Percentiles rank a stretch among this genome's conserved stretches.
Evolutionary conservation across 768 basidiomycete genomes (phyloP).

Genomic region (Podaxis sp.): DNA sequence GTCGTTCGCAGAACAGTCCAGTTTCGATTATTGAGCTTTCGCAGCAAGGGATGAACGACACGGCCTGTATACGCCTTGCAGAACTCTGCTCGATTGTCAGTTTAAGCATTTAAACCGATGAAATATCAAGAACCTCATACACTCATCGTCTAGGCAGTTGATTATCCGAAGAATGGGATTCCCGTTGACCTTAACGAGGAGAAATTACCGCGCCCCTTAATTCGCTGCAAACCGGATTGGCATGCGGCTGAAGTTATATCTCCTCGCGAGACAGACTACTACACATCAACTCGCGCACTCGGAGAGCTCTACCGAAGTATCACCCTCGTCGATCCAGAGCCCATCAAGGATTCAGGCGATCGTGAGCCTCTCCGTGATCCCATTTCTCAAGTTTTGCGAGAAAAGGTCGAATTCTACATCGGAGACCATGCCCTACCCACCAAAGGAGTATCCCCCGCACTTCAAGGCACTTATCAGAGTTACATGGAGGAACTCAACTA

Average conservation of each 20-base stretch:
- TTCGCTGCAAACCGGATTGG: slow-evolving; percentile 78
- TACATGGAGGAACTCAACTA: slow-evolving; percentile 69
- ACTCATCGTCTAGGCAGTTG: slow-evolving; percentile 52
- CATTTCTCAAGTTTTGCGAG: slow-evolving; percentile 30
- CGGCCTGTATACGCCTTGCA: slow-evolving; percentile 53
- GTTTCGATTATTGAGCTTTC: background rate
- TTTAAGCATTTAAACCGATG: background rate
- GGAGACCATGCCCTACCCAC: slow-evolving; percentile 11
- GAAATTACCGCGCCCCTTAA: slow-evolving; percentile 47
- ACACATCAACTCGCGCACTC: slow-evolving; percentile 64
- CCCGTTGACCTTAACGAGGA: slow-evolving; percentile 48
- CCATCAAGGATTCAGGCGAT: slow-evolving; percentile 15
- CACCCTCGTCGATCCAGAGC: slow-evolving; percentile 33
- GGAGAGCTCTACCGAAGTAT: slow-evolving; percentile 70
- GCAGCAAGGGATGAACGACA: slow-evolving; percentile 60
- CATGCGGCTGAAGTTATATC: slow-evolving; percentile 53
- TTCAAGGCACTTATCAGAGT: slow-evolving; percentile 37
- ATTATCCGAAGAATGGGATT: slow-evolving; percentile 76
- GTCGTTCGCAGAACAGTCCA: background rate
- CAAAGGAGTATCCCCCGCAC: slow-evolving; percentile 21
- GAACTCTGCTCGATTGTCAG: slow-evolving; percentile 50
- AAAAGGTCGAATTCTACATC: slow-evolving; percentile 26
- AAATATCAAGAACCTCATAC: background rate
- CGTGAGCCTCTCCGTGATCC: slow-evolving; percentile 28
- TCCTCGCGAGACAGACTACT: slow-evolving; percentile 60